These are phyloP conservation scores for Pythium aphanidermatum DNA, from an alignment of 352 stramenopile species.

Conservation along the genomic window DNA sequence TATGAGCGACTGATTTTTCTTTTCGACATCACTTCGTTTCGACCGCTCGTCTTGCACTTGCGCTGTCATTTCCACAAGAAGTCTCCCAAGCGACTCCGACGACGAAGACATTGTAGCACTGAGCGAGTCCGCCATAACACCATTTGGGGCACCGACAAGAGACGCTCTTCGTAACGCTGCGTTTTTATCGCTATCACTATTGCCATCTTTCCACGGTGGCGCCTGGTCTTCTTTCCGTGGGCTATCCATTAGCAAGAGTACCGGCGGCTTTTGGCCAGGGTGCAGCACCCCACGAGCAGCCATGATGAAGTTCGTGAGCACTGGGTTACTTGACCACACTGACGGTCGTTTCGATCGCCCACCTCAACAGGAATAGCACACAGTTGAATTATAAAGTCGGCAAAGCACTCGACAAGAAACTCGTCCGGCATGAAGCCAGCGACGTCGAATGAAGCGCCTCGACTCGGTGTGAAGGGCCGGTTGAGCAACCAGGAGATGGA, in stretches of 20 bases:
- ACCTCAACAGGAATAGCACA: slow-evolving; percentile 1
- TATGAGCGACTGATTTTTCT: slow-evolving; percentile 59
- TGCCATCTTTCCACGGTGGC: neutral
- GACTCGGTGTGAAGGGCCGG: slow-evolving; percentile 36
- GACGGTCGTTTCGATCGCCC: neutral
- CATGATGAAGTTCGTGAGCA: too few relatives aligned
- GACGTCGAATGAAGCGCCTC: slow-evolving; percentile 12
- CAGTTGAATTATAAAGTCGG: too few relatives aligned
- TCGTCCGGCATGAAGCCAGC: neutral
- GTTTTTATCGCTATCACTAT: neutral
- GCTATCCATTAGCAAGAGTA: slow-evolving; percentile 21
- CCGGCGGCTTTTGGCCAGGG: slow-evolving; percentile 5
- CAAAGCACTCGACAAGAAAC: too few relatives aligned
- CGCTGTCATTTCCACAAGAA: slow-evolving; percentile 60
- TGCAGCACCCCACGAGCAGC: too few relatives aligned
- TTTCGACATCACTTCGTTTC: slow-evolving; percentile 44
- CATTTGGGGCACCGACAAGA: neutral
- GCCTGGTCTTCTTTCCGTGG: slow-evolving; percentile 11
- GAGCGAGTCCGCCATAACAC: neutral
- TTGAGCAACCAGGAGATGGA: slow-evolving; percentile 73
- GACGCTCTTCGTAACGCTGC: neutral
- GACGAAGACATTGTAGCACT: neutral
- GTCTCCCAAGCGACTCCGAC: slow-evolving; percentile 34
- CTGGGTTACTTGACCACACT: neutral
- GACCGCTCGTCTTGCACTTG: slow-evolving; percentile 54